Evolutionary conservation across 129 eudicot species (phyloP).

Genomic region (carrot (Daucus carota)): DNA sequence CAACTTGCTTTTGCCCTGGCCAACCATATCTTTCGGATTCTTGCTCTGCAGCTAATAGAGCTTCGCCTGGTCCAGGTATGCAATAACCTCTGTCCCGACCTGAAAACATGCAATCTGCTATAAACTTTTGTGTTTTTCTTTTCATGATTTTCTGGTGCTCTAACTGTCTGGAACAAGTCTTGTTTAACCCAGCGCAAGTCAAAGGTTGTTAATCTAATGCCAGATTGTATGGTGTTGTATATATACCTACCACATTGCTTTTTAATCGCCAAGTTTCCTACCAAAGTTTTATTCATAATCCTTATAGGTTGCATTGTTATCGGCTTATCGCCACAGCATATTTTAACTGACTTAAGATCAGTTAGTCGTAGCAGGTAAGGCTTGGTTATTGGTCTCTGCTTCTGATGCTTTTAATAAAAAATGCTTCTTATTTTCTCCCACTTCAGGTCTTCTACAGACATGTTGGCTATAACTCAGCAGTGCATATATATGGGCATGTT

Average conservation of each 20-base stretch:
- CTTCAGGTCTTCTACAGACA: neutral
- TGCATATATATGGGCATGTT: neutral
- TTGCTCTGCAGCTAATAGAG: conserved; percentile 20
- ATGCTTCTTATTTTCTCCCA: neutral
- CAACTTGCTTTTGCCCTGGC: conserved; percentile 45
- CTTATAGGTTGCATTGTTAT: neutral
- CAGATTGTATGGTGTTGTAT: neutral
- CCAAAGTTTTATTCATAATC: neutral
- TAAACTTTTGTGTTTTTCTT: neutral
- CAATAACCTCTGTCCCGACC: neutral
- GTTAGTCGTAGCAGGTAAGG: neutral
- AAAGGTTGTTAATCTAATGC: neutral
- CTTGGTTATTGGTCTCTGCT: neutral
- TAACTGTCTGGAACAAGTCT: neutral
- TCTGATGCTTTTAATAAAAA: neutral
- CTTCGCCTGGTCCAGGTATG: conserved; percentile 19
- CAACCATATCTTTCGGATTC: conserved; percentile 25
- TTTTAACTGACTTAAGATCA: neutral
- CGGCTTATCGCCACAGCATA: neutral
- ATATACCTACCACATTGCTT: neutral
- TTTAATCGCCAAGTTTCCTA: too few relatives aligned
- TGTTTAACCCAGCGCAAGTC: neutral
- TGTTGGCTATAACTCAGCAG: neutral
- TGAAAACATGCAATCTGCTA: neutral
- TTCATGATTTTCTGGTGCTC: neutral